Conservation (phyloP, 2,329 filamentous ascomycete species). For the Venturia effusa region DNA sequence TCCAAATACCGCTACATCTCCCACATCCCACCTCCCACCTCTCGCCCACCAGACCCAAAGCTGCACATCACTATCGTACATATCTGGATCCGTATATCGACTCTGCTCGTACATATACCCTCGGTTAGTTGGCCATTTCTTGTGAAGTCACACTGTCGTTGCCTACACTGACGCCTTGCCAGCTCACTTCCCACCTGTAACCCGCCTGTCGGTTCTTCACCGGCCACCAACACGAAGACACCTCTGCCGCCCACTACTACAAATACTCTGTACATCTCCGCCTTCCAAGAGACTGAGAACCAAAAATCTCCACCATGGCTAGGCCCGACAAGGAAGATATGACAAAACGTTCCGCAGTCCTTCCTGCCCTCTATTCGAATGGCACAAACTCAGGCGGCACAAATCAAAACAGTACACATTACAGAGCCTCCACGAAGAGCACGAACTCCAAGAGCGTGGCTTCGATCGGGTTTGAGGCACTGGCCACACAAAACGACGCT, state of each 20-base stretch:
- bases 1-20: background rate
- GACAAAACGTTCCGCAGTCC: background rate
- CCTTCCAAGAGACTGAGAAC: background rate
- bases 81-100: background rate
- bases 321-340: background rate
- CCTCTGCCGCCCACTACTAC: background rate
- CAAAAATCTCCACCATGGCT: background rate
- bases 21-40: background rate
- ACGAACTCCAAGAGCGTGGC: background rate
- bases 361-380: background rate
- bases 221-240: background rate
- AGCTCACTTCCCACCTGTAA: background rate
- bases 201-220: background rate
- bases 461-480: background rate
- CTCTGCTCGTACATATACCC: background rate
- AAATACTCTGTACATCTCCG: background rate
- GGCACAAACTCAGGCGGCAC: background rate
- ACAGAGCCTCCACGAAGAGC: background rate
- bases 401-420: background rate
- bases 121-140: background rate
- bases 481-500: background rate
- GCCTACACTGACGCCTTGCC: conserved; percentile 3
- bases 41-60: background rate
- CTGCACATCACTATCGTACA: background rate
- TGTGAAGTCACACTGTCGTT: background rate